A percentile compares a stretch with the other conserved stretches of the same genome.
Conservation (phyloP, 192 early-diverging fungal genomes). For the Helicostylum pulchrum region DNA sequence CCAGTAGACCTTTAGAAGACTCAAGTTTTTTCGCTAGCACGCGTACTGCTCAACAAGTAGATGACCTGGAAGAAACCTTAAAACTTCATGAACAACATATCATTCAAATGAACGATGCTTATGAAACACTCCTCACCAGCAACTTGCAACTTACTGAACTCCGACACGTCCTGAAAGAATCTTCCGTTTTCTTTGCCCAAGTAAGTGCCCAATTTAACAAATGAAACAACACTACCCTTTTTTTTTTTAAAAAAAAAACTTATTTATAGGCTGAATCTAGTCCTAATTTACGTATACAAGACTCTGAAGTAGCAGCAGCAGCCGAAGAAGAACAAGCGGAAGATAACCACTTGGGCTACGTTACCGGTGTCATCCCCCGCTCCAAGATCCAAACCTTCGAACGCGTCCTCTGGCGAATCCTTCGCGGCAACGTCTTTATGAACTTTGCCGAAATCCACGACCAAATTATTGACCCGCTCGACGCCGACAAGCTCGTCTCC, state of each 20-base stretch:
- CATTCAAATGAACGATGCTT: conserved; percentile 79
- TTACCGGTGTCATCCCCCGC: conserved; percentile 96
- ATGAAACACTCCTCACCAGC: conserved; percentile 83
- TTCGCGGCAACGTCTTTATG: conserved; percentile 96
- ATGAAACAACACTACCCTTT: background rate
- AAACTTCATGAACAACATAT: conserved; percentile 79
- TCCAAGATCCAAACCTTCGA: conserved; percentile 84
- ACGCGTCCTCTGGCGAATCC: conserved; percentile 94
- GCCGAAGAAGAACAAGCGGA: conserved; percentile 31
- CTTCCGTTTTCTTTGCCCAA: conserved; percentile 78
- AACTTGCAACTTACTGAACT: conserved; percentile 88
- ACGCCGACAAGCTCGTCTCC: conserved; percentile 73
- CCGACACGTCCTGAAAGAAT: conserved; percentile 85
- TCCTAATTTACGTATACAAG: conserved; percentile 52
- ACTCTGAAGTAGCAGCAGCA: too few relatives aligned
- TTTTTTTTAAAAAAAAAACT: background rate
- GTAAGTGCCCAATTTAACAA: too few relatives aligned
- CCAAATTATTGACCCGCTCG: conserved; percentile 62
- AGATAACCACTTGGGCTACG: conserved; percentile 72
- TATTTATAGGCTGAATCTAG: conserved; percentile 12
- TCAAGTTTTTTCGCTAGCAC: conserved; percentile 53
- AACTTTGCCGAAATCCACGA: conserved; percentile 94
- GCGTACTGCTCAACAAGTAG: conserved; percentile 84
- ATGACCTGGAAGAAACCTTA: conserved; percentile 84
- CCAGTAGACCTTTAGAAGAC: conserved; percentile 43